Percentiles rank a stretch among this genome's conserved stretches.
phyloP scores from a whole-genome alignment of 805 yeast species.

The Huiozyma sinensis region DNA sequence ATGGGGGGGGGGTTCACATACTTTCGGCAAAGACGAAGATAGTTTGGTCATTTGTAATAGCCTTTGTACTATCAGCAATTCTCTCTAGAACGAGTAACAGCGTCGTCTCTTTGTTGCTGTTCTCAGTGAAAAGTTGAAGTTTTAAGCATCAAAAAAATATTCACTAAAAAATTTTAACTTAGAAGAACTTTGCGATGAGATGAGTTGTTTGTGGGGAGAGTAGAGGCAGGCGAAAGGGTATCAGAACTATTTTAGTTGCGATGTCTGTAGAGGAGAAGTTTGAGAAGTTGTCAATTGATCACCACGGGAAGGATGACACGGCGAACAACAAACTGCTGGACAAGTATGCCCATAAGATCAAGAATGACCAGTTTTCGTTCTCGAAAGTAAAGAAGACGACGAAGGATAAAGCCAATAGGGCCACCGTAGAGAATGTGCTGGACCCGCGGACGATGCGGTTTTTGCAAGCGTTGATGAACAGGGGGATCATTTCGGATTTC shows the following conservation, averaged over 20 bases:
- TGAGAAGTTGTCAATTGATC: constrained; percentile 7
- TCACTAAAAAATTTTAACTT: background rate
- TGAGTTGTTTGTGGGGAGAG: background rate
- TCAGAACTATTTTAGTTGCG: background rate
- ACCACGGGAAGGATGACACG: constrained; percentile 12
- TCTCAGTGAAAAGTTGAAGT: too few relatives aligned
- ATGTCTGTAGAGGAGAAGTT: constrained; percentile 15
- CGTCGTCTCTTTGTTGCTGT: too few relatives aligned
- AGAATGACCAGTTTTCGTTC: constrained; percentile 46
- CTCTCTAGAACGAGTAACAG: too few relatives aligned
- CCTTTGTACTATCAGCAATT: too few relatives aligned
- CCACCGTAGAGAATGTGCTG: constrained; percentile 92
- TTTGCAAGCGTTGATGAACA: constrained; percentile 67
- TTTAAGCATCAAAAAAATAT: background rate
- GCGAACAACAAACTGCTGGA: constrained; percentile 41
- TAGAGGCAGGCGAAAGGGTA: background rate
- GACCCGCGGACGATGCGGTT: constrained; percentile 90
- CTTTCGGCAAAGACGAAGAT: constrained; percentile 11
- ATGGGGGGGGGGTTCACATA: constrained; percentile 5
- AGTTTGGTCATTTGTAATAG: background rate
- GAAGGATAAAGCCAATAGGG: constrained; percentile 83
- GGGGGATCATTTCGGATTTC: constrained; percentile 73
- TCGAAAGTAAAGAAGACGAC: constrained; percentile 44
- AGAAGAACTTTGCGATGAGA: background rate
- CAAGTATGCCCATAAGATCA: constrained; percentile 55